Evolutionary conservation across 805 yeast genomes (phyloP), one percentile per base, ranked within the genome.

Genomic region (Deakozyma indianensis): DNA sequence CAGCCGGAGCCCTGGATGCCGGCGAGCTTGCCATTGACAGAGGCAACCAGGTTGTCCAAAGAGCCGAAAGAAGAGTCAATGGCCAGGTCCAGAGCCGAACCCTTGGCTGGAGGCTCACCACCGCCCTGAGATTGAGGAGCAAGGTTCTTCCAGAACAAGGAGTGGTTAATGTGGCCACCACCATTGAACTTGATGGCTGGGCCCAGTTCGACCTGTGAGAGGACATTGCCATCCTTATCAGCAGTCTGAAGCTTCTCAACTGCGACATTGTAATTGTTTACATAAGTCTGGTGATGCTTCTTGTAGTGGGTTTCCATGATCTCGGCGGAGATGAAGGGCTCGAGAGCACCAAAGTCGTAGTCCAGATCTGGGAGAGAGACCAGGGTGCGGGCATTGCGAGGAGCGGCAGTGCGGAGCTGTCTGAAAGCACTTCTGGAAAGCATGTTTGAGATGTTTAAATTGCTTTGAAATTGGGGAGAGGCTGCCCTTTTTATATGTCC

Each of bases 1-100:
- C 96, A 86, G 41, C 96, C 96, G 3, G 95, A 82, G 61, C 96
- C 96, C 68, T 86, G 95, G 56, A 86, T 74, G 47, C 92, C 92
- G 29, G 94, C 94, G 56, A 86, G 68, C 60, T 77, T 75, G 44
- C 74, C 55, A 64, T 85, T 86, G 53, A 88, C 75, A 48, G 73
- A 57, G 35, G 65, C 56, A 49, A 78, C 77, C 64, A 87, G 70
- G 47, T 70, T 71, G 55, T 87, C 95, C 49, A 82, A 65, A 16
- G 80, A 71, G 28, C 95, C 95, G 59, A 73, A 85, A 61, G 82
- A 78, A 40, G 65, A 67, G 43, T 62, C 57, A 49, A 86, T 75
- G 51, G 80, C 78, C 58, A 73, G 65, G 45, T 70, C 75, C 27
- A 86, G 66, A 2, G 72, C 71, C 29, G 84, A 73, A 41, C 74